Conservation (phyloP, 108 stramenopile species). For the Fistulifera solaris region DNA sequence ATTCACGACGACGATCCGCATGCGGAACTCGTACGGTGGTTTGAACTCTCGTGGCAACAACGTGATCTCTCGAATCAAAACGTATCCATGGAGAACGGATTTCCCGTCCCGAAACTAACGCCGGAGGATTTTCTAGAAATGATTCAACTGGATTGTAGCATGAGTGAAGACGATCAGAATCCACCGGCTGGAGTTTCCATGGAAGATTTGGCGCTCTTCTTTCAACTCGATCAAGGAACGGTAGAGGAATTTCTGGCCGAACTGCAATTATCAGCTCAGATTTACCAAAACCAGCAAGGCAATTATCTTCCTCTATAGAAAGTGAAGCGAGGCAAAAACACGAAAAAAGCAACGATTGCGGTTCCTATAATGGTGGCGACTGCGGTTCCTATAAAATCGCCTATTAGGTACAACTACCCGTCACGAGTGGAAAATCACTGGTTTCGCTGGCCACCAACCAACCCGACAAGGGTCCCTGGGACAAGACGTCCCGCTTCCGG, state of each 20-base stretch:
- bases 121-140: constrained; percentile 4
- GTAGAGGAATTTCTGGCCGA: constrained; percentile 2
- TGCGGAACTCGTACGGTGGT: constrained; percentile 4
- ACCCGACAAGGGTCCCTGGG: too few relatives aligned
- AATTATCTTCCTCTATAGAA: constrained; percentile 6
- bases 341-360: too few relatives aligned
- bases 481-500: too few relatives aligned
- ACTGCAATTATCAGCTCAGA: background rate
- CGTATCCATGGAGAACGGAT: background rate
- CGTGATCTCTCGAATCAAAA: background rate
- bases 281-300: background rate
- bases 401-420: too few relatives aligned
- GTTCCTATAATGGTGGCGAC: too few relatives aligned
- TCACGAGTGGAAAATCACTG: too few relatives aligned
- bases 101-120: background rate
- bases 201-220: constrained; percentile 1
- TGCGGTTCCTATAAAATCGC: too few relatives aligned
- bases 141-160: background rate
- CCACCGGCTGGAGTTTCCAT: background rate
- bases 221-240: background rate
- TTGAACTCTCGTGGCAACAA: background rate
- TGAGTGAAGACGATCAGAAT: background rate
- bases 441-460: too few relatives aligned
- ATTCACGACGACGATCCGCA: constrained; percentile 1
- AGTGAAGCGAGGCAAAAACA: too few relatives aligned